phyloP scores from a whole-genome alignment of 1,284 basidiomycete genomes.

The Trametes hirsuta region DNA sequence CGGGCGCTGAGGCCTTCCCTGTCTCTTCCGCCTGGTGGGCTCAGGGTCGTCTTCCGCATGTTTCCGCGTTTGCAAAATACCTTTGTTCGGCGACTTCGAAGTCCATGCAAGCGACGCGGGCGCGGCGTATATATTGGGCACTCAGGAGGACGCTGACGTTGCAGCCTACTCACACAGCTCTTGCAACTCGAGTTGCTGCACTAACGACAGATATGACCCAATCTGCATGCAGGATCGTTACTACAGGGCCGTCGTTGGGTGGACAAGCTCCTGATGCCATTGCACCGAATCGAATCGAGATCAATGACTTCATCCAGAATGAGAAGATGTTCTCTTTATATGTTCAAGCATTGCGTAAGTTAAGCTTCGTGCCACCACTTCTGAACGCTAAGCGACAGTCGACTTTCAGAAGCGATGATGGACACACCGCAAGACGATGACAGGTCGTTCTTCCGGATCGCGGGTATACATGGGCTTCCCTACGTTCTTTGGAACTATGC shows the following conservation, averaged over 20 bases:
- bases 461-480: constrained; percentile 54
- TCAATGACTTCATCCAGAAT: constrained; percentile 48
- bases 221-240: background rate
- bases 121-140: background rate
- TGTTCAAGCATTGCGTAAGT: constrained; percentile 43
- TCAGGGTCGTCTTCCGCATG: too few relatives aligned
- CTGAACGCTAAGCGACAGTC: background rate
- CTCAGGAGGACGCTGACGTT: background rate
- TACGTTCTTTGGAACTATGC: constrained; percentile 46
- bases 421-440: constrained; percentile 35
- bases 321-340: constrained; percentile 50
- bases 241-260: background rate
- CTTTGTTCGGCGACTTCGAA: too few relatives aligned
- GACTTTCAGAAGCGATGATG: constrained; percentile 38
- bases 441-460: constrained; percentile 48
- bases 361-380: background rate
- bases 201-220: background rate
- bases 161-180: background rate
- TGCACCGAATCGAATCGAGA: constrained; percentile 43
- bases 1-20: too few relatives aligned
- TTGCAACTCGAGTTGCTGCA: background rate
- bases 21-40: too few relatives aligned
- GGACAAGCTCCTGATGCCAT: constrained; percentile 4
- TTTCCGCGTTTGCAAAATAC: too few relatives aligned
- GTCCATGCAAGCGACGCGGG: too few relatives aligned